A percentile compares a stretch with the other conserved stretches of the same genome.
These are phyloP conservation scores for Teratosphaeria pseudoeucalypti DNA, from an alignment of 2,329 filamentous ascomycete species.

Conservation along the genomic window DNA sequence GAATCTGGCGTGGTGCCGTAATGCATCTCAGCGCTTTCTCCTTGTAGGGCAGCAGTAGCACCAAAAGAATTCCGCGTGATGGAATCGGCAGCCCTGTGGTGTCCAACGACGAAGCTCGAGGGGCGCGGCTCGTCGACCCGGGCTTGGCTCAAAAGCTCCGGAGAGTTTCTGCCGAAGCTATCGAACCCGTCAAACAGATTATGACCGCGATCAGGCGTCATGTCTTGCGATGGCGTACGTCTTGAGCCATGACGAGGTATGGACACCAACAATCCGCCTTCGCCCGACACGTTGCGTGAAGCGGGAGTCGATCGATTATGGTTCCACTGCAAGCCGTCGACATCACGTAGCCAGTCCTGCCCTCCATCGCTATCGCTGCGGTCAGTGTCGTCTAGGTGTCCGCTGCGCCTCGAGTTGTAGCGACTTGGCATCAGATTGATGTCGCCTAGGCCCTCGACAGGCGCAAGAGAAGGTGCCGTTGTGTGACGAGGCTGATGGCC, in stretches of 20 bases:
- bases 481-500: constrained; percentile 1
- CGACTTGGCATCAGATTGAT: constrained; percentile 21
- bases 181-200: constrained; percentile 19
- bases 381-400: constrained; percentile 1
- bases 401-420: constrained; percentile 17
- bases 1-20: not conserved
- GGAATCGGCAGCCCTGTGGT: constrained; percentile 20
- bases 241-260: constrained; percentile 17
- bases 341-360: constrained; percentile 18
- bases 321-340: constrained; percentile 19
- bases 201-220: constrained; percentile 1
- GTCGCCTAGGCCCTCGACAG: constrained; percentile 19
- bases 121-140: constrained; percentile 4
- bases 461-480: constrained; percentile 15
- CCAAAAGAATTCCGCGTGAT: constrained; percentile 21
- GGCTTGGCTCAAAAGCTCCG: constrained; percentile 1
- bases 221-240: constrained; percentile 13
- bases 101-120: constrained; percentile 8
- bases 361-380: constrained; percentile 3
- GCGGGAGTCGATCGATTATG: constrained; percentile 5
- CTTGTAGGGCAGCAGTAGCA: constrained; percentile 16
- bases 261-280: not conserved
- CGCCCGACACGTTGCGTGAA: not conserved
- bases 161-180: constrained; percentile 2
- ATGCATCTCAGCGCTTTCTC: constrained; percentile 7